Percentiles rank a stretch among this genome's conserved stretches.
Conservation (phyloP, 352 stramenopile species). For the Phytopythium litorale region DNA sequence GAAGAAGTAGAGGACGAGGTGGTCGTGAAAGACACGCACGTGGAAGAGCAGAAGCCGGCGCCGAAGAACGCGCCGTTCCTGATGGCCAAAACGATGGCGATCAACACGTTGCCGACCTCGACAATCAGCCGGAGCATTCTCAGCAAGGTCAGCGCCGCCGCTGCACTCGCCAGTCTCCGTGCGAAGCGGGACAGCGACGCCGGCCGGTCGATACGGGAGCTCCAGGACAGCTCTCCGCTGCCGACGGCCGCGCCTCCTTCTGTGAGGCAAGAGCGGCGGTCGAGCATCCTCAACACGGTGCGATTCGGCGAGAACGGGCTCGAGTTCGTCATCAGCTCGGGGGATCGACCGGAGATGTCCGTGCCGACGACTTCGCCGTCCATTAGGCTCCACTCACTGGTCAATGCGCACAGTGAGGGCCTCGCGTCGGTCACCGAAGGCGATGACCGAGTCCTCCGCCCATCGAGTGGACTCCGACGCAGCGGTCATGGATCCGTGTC, state of each 20-base stretch:
- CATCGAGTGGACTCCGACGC: neutral
- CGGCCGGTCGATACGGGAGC: neutral
- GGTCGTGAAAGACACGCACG: constrained; percentile 9
- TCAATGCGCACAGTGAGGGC: neutral
- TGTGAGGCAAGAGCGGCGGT: constrained; percentile 12
- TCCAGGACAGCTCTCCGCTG: neutral
- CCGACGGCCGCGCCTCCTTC: neutral
- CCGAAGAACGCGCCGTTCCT: constrained; percentile 11
- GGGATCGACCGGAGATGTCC: constrained; percentile 1
- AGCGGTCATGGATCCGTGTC: neutral
- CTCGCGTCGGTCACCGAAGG: neutral
- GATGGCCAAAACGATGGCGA: constrained; percentile 14
- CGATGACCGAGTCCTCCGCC: neutral
- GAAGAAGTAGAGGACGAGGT: constrained; percentile 16
- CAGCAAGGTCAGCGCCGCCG: neutral
- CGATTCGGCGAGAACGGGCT: constrained; percentile 17
- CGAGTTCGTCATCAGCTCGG: constrained; percentile 4
- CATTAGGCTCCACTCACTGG: constrained; percentile 9
- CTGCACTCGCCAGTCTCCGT: neutral
- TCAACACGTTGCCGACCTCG: constrained; percentile 14
- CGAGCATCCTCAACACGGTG: constrained; percentile 26
- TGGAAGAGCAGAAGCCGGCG: constrained; percentile 7
- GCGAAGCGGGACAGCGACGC: neutral
- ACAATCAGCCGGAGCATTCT: constrained; percentile 1
- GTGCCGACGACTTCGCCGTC: constrained; percentile 7